A percentile compares a stretch with the other conserved stretches of the same genome.
Evolutionary conservation across 148 eudicot species (phyloP).

Genomic region (Vaccinium macrocarpon): DNA sequence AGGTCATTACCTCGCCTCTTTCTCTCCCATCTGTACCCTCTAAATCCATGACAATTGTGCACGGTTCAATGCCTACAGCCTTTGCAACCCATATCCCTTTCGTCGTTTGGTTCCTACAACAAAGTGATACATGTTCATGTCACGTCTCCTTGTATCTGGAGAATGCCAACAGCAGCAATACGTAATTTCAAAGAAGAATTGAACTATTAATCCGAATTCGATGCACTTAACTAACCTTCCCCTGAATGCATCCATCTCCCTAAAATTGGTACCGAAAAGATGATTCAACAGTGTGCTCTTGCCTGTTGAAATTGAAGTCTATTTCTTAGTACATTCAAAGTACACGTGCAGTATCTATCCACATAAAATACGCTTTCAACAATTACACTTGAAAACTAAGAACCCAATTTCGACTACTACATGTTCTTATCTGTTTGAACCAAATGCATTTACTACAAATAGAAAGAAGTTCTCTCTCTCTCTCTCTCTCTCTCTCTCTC

Average conservation of each 20-base stretch:
- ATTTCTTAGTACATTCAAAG: too few species aligned
- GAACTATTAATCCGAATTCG: background rate
- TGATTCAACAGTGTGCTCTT: constrained; percentile 51
- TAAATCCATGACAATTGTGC: constrained; percentile 49
- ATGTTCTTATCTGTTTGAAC: too few species aligned
- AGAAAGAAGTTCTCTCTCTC: too few species aligned
- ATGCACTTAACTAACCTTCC: constrained; percentile 37
- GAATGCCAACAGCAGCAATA: constrained; percentile 4
- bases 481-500: too few species aligned
- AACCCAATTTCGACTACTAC: background rate
- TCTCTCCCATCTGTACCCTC: constrained; percentile 63
- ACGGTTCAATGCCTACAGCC: constrained; percentile 46
- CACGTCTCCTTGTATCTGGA: background rate
- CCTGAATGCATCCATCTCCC: constrained; percentile 56
- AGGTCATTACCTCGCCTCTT: constrained; percentile 47
- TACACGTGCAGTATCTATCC: background rate
- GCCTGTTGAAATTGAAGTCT: constrained; percentile 28
- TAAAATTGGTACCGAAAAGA: constrained; percentile 43
- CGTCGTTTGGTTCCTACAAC: constrained; percentile 39
- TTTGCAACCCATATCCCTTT: constrained; percentile 54
- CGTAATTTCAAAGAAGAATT: background rate
- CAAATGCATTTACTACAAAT: too few species aligned
- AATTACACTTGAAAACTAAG: too few species aligned
- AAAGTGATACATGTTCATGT: constrained; percentile 1
- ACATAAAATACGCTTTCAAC: background rate